Base-by-base conservation (phyloP, 176 grass and related monocot species). In the Oryza meridionalis region DNA sequence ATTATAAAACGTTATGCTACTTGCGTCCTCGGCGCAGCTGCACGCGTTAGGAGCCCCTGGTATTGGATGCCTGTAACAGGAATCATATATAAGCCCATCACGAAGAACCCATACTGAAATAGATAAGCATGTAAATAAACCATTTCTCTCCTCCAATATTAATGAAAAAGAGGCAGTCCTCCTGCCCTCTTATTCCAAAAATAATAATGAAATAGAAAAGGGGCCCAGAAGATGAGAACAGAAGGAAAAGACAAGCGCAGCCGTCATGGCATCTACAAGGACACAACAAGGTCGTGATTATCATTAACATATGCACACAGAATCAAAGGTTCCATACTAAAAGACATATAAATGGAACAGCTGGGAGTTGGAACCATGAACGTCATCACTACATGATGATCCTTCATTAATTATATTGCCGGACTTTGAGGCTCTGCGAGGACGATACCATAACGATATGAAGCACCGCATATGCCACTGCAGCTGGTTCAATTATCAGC, bases 401-500 rank as follows among this genome's bases (percentile, higher is more conserved):
- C 16, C 16, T 16, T n/a, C 58, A 62, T 62, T 62, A 10, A 62
- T 62, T 11, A 31, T 31, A 62, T 22, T 61, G 21, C 58, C 8
- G 21, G 58, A 61, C 21, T 61, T 59, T 59, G 53, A 24, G 58
- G 4, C 21, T 22, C 21, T 61, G 21, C 2, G 58, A 61, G 58
- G 7, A 2, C 12, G 16, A 27, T 49, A 13, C 19, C 33, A 70
- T 26, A 42, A n/a, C 21, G 5, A 38, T 11, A 38, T 11, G 8
- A 19, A 72, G 32, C 49, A 63, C 50, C 10, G n/a, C 58, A 62
- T 11, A 62, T 11, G 35, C 69, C 9, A 72, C 25, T 3, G 5
- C 22, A 9, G 16, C 43, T 62, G 38, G 43, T 70, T 65, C 84
- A 80, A 38, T 40, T 70, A 25, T 65, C 81, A 16, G 59, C 21